Evolutionary conservation across 371 early-diverging fungal species (phyloP).

Genomic region (Zychaea mexicana): DNA sequence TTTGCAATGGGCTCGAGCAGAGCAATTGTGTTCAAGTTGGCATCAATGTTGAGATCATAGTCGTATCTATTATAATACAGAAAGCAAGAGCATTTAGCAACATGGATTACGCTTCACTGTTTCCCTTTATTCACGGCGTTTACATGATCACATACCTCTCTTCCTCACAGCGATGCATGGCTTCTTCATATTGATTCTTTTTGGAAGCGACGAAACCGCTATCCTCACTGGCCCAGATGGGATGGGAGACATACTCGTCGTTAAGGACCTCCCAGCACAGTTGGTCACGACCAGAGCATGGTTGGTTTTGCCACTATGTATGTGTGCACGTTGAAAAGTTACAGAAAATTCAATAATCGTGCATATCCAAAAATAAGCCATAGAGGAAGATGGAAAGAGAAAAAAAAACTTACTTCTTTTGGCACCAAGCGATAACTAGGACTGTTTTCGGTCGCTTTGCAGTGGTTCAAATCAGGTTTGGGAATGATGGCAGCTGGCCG

Average conservation of each 20-base stretch:
- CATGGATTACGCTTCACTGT: too few relatives aligned
- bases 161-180: constrained; percentile 96
- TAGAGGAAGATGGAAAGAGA: too few relatives aligned
- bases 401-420: constrained; percentile 52
- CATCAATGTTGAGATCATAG: constrained; percentile 96
- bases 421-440: constrained; percentile 75
- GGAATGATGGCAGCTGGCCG: constrained; percentile 39
- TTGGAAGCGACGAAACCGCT: constrained; percentile 92
- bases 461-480: constrained; percentile 57
- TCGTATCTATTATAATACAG: constrained; percentile 58
- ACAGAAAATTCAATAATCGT: too few relatives aligned
- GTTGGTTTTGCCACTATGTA: constrained; percentile 43
- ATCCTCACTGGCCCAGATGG: constrained; percentile 96
- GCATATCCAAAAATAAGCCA: too few relatives aligned
- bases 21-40: constrained; percentile 88
- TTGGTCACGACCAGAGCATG: constrained; percentile 90
- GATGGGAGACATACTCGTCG: constrained; percentile 95
- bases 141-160: constrained; percentile 83
- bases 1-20: constrained; percentile 85
- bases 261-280: constrained; percentile 96
- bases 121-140: too few relatives aligned
- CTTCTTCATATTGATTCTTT: constrained; percentile 97
- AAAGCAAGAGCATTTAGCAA: too few relatives aligned
- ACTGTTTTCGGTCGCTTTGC: constrained; percentile 46
- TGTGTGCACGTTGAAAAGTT: neutral